phyloP scores from a whole-genome alignment of 2,329 filamentous ascomycete species.

The Ustilaginoidea virens region DNA sequence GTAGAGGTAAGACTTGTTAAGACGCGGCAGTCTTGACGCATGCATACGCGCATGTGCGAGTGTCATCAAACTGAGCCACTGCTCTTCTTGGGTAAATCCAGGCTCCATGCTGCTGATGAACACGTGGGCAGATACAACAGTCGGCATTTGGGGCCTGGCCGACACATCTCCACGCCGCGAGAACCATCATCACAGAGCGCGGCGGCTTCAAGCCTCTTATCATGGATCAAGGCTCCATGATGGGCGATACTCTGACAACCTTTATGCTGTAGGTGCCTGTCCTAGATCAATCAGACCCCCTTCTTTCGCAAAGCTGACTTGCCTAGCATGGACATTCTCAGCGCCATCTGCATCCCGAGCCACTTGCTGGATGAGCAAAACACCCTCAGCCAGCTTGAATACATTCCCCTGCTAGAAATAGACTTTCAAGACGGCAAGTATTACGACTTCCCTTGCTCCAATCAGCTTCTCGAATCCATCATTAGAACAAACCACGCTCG shows the following conservation, averaged over 20 bases:
- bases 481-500: constrained; percentile 1
- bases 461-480: constrained; percentile 1
- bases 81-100: no score
- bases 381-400: constrained; percentile 1
- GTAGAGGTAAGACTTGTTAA: no score
- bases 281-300: no score
- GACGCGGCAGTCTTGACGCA: no score
- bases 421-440: constrained; percentile 1
- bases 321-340: constrained; percentile 2
- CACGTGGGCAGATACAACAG: constrained; percentile 7
- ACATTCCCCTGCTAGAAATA: background rate
- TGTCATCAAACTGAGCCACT: no score
- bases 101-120: no score
- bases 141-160: constrained; percentile 7
- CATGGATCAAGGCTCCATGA: background rate
- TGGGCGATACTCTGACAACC: constrained; percentile 3
- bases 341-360: constrained; percentile 1
- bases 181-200: constrained; percentile 5
- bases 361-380: background rate
- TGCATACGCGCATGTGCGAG: no score
- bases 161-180: constrained; percentile 5
- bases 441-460: constrained; percentile 2
- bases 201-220: constrained; percentile 1
- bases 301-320: no score
- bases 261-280: constrained; percentile 4